phyloP scores from a whole-genome alignment of 2,329 filamentous ascomycete species.

The Xylariaceae sp. region DNA sequence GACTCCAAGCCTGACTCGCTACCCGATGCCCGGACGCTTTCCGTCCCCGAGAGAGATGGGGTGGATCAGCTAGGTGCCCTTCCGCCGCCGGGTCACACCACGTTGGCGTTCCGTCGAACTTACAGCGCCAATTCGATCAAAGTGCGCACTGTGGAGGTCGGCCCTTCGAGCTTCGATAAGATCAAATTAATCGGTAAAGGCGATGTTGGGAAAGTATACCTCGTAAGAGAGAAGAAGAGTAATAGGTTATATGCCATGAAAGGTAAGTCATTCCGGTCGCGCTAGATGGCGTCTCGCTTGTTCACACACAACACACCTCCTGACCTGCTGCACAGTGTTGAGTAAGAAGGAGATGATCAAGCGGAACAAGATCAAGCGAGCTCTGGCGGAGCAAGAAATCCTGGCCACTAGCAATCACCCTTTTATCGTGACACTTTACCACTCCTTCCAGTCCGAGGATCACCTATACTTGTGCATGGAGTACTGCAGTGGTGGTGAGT shows the following conservation, averaged over 20 bases:
- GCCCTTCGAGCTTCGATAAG: conserved; percentile 95
- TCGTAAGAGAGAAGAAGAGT: conserved; percentile 97
- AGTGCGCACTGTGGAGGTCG: conserved; percentile 92
- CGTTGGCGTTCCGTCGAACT: conserved; percentile 79
- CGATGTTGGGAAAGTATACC: conserved; percentile 96
- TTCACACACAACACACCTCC: background rate
- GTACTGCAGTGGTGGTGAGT: conserved; percentile 97
- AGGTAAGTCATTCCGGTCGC: conserved; percentile 57
- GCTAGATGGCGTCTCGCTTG: too few relatives aligned
- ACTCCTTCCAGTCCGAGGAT: conserved; percentile 98
- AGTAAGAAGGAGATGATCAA: conserved; percentile 99
- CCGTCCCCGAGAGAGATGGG: conserved; percentile 42
- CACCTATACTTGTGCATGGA: conserved; percentile 99
- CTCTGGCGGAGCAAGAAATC: conserved; percentile 95
- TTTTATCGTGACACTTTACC: conserved; percentile 97
- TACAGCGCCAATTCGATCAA: conserved; percentile 99
- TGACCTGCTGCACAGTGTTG: conserved; percentile 61
- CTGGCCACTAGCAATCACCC: conserved; percentile 97
- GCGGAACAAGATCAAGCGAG: conserved; percentile 99
- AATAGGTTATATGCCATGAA: conserved; percentile 96
- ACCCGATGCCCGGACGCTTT: conserved; percentile 35
- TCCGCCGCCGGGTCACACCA: conserved; percentile 60
- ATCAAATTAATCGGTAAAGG: conserved; percentile 99
- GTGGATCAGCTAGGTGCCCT: conserved; percentile 57
- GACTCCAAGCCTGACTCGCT: conserved; percentile 37